Evolutionary conservation across 2,329 filamentous ascomycete genomes (phyloP).

Genomic region (Calonectria pauciramosa): DNA sequence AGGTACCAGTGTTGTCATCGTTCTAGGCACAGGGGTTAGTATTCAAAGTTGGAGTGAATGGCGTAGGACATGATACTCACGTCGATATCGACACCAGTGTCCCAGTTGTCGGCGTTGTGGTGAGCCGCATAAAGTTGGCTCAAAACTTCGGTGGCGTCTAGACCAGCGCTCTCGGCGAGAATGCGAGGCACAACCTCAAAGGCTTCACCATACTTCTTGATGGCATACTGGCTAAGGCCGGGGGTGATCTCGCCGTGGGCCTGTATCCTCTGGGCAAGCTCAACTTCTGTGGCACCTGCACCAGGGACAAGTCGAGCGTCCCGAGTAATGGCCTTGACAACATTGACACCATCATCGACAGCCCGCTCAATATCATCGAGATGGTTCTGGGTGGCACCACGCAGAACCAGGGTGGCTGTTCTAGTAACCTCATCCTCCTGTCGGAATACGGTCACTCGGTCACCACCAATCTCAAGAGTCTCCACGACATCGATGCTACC

Average conservation of each 20-base stretch:
- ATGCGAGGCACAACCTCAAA: conserved; percentile 97
- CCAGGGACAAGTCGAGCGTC: conserved; percentile 93
- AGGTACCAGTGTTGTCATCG: conserved; percentile 81
- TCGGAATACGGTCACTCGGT: conserved; percentile 97
- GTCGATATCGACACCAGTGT: conserved; percentile 94
- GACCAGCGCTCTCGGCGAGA: conserved; percentile 92
- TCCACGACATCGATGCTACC: conserved; percentile 94
- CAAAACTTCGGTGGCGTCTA: conserved; percentile 97
- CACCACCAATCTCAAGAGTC: conserved; percentile 96
- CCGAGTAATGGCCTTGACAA: conserved; percentile 97
- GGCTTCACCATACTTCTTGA: conserved; percentile 96
- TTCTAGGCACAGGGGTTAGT: conserved; percentile 65
- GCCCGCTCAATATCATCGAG: conserved; percentile 97
- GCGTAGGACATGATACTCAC: conserved; percentile 55
- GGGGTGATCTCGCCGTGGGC: conserved; percentile 92
- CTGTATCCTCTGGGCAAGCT: conserved; percentile 92
- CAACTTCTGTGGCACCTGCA: conserved; percentile 93
- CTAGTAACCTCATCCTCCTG: conserved; percentile 94
- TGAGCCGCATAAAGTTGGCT: conserved; percentile 94
- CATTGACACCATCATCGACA: conserved; percentile 98
- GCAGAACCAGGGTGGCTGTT: conserved; percentile 93
- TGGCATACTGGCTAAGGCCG: conserved; percentile 94
- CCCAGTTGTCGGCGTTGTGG: conserved; percentile 88
- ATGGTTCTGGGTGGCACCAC: conserved; percentile 97
- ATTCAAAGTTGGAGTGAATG: neutral